phyloP scores from a whole-genome alignment of 306 rosid genomes.

The Trichosanthes truncata region DNA sequence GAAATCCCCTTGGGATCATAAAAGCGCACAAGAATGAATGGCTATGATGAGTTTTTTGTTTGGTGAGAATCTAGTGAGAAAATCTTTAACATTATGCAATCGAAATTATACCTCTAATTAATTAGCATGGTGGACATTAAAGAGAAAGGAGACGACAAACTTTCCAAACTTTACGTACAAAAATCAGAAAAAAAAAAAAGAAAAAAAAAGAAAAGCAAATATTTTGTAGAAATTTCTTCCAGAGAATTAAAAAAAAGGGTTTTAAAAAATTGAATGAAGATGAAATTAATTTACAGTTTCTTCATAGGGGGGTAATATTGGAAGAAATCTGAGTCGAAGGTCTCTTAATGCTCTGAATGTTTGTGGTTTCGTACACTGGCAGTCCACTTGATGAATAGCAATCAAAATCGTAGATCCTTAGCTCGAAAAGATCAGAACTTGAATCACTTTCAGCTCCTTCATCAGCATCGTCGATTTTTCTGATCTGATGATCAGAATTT shows the following conservation, averaged over 20 bases:
- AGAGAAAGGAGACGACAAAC: background rate
- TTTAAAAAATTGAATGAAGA: background rate
- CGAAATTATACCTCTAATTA: background rate
- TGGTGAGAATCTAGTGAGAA: background rate
- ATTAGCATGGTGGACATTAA: background rate
- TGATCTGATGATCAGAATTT: background rate
- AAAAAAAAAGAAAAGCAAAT: background rate
- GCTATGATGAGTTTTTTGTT: background rate
- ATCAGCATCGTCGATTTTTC: constrained; percentile 20
- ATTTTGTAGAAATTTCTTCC: background rate
- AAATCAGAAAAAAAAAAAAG: background rate
- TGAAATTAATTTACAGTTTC: background rate
- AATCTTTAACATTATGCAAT: background rate
- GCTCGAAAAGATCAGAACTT: constrained; percentile 90
- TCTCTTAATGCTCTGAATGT: constrained; percentile 79
- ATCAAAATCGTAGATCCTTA: constrained; percentile 75
- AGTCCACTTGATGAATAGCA: constrained; percentile 46
- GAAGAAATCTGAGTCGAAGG: background rate
- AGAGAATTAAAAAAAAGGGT: background rate
- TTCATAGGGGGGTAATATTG: background rate
- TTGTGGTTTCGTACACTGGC: constrained; percentile 91
- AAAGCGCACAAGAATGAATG: background rate
- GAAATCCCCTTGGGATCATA: background rate
- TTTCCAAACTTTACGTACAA: background rate
- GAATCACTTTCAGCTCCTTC: constrained; percentile 88